phyloP scores from a whole-genome alignment of 2,329 filamentous ascomycete genomes.

The Scytalidium sp. region DNA sequence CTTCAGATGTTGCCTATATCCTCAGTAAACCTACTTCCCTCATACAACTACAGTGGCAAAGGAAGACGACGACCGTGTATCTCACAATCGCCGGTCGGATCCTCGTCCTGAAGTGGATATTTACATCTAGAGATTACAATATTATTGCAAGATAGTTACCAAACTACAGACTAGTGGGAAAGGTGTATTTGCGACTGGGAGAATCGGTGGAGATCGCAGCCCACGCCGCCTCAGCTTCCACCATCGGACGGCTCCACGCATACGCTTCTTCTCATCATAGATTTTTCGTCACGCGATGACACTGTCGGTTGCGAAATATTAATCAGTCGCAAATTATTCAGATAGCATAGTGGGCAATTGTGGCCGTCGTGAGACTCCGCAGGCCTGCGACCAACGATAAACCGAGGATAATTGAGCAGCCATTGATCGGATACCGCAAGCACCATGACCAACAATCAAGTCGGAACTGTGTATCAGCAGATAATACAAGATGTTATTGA shows the following conservation, averaged over 20 bases:
- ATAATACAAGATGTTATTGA: conserved; percentile 86
- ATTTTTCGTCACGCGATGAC: not conserved
- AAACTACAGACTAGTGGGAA: conserved; percentile 9
- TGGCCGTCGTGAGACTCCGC: not conserved
- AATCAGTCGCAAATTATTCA: not conserved
- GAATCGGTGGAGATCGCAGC: not conserved
- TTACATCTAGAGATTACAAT: not conserved
- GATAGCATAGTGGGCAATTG: not conserved
- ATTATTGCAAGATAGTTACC: conserved; percentile 11
- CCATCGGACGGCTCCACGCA: not conserved
- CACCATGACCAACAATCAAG: conserved; percentile 29
- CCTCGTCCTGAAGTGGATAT: not conserved
- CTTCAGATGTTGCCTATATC: conserved; percentile 14
- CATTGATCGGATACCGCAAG: conserved; percentile 2
- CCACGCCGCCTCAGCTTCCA: not conserved
- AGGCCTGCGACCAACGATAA: not conserved
- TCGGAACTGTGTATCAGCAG: conserved; percentile 73
- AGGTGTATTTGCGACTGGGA: conserved; percentile 3
- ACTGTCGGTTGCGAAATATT: not conserved
- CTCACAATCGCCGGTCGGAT: conserved; percentile 5
- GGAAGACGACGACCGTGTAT: conserved; percentile 5
- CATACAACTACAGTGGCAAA: conserved; percentile 21
- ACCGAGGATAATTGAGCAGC: not conserved
- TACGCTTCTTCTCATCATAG: not conserved
- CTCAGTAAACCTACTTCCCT: conserved; percentile 16